Conservation (phyloP, 2,329 filamentous ascomycete genomes). For the Clarireedia monteithiana region DNA sequence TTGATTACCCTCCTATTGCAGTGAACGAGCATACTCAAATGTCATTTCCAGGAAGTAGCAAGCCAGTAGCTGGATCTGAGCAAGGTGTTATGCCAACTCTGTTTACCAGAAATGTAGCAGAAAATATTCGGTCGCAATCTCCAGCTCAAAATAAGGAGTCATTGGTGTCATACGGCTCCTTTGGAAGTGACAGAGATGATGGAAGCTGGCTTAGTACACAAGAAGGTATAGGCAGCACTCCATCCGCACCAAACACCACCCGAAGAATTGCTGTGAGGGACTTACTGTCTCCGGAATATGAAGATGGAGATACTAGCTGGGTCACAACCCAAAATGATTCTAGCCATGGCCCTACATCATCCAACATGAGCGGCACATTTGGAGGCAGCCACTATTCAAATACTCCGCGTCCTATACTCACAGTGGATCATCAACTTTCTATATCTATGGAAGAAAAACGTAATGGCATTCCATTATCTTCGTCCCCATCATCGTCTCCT, state of each 20-base stretch:
- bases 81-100: background rate
- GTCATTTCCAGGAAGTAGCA: background rate
- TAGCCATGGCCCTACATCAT: background rate
- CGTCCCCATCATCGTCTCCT: background rate
- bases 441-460: too few relatives aligned
- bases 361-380: background rate
- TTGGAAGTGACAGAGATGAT: background rate
- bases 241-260: background rate
- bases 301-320: conserved; percentile 4
- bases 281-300: background rate
- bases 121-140: background rate
- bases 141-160: background rate
- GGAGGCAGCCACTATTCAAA: too few relatives aligned
- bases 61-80: background rate
- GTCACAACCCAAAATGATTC: conserved; percentile 5
- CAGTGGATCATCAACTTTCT: too few relatives aligned
- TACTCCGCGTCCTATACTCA: too few relatives aligned
- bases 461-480: background rate
- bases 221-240: conserved; percentile 1
- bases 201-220: conserved; percentile 7
- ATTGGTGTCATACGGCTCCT: background rate
- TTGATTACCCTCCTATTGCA: background rate
- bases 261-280: background rate
- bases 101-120: background rate
- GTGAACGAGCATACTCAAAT: background rate